A percentile compares a stretch with the other conserved stretches of the same genome.
phyloP scores from a whole-genome alignment of 176 grass and related monocot species.

The Calamus simplicifolius region DNA sequence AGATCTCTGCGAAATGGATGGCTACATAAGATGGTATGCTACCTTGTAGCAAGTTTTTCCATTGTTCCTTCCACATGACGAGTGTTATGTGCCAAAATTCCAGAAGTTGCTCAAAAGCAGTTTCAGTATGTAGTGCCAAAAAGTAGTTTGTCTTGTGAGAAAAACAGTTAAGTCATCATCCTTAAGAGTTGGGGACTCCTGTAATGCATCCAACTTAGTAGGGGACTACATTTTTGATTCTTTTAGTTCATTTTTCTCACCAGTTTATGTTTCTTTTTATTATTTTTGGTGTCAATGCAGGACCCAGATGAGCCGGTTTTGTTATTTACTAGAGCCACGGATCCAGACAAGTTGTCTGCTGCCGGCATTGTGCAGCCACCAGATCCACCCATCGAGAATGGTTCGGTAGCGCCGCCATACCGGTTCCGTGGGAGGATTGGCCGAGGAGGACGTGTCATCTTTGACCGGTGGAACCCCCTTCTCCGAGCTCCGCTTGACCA shows the following conservation, averaged over 20 bases:
- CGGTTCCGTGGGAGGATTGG: slow-evolving; percentile 70
- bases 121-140: too few species aligned
- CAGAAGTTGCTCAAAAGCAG: too few species aligned
- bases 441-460: slow-evolving; percentile 89
- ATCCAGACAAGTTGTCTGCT: slow-evolving; percentile 58
- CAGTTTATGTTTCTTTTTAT: neutral
- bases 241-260: neutral
- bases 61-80: too few species aligned
- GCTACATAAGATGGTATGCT: slow-evolving; percentile 60
- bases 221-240: too few species aligned
- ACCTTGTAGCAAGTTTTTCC: neutral
- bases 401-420: slow-evolving; percentile 30
- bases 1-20: slow-evolving; percentile 65
- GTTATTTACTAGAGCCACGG: slow-evolving; percentile 67
- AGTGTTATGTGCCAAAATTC: neutral
- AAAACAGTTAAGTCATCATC: too few species aligned
- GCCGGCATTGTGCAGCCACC: slow-evolving; percentile 49
- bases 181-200: too few species aligned
- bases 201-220: too few species aligned
- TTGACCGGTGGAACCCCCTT: slow-evolving; percentile 81
- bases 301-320: slow-evolving; percentile 78
- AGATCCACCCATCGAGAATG: slow-evolving; percentile 54
- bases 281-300: slow-evolving; percentile 29
- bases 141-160: too few species aligned
- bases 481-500: slow-evolving; percentile 44